Conservation (phyloP, 2,329 filamentous ascomycete genomes). For the Ceratocystis albifundus region DNA sequence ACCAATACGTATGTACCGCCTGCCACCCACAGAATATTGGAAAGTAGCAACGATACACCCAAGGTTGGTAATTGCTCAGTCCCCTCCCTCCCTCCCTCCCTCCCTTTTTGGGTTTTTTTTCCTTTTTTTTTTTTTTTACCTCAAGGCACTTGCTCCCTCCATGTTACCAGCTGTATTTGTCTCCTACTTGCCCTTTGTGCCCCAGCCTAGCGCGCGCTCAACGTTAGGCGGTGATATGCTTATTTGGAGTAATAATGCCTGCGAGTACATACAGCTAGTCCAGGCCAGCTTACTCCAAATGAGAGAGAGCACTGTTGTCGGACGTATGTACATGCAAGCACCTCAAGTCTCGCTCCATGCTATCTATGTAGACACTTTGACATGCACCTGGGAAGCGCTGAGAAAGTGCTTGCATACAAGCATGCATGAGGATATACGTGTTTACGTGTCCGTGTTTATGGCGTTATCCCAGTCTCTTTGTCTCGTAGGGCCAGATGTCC, state of each 20-base stretch:
- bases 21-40: not conserved
- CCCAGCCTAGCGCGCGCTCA: not conserved
- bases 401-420: not conserved
- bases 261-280: not conserved
- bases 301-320: too few relatives aligned
- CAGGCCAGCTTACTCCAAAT: not conserved
- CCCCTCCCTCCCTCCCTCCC: not conserved
- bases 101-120: not conserved
- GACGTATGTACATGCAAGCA: not conserved
- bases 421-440: not conserved
- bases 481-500: not conserved
- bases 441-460: not conserved
- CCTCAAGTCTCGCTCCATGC: not conserved
- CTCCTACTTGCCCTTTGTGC: not conserved
- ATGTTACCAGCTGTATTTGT: not conserved
- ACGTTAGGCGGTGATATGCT: too few relatives aligned
- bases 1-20: not conserved
- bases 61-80: not conserved
- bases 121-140: not conserved
- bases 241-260: too few relatives aligned
- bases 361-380: slow-evolving; percentile 11
- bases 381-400: not conserved
- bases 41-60: not conserved
- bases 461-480: not conserved
- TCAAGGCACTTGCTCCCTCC: not conserved